Evolutionary conservation across 768 basidiomycete species (phyloP).

Genomic region (Suillus americanus): DNA sequence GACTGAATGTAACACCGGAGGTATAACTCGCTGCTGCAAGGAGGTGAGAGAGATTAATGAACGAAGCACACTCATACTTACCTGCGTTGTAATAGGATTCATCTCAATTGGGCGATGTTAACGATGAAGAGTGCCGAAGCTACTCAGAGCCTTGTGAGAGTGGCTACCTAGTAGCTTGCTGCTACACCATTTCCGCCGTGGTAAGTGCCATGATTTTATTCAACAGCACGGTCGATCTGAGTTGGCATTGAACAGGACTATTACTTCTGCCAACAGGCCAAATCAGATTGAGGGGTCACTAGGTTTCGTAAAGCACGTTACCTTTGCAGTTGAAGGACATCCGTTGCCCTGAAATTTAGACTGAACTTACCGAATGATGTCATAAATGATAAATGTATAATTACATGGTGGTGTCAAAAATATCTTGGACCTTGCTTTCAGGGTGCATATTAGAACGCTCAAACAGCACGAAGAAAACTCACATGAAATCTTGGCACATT

Average conservation of each 20-base stretch:
- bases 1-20: not conserved
- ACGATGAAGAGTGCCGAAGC: not conserved
- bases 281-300: not conserved
- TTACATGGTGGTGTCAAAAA: not conserved
- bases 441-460: not conserved
- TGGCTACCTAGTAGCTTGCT: not conserved
- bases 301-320: not conserved
- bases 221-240: not conserved
- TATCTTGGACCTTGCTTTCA: not conserved
- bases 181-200: not conserved
- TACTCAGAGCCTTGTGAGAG: not conserved
- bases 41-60: not conserved
- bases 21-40: not conserved
- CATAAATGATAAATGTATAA: not conserved
- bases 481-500: not conserved
- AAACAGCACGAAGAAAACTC: not conserved
- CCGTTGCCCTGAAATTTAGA: not conserved
- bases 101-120: not conserved
- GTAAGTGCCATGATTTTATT: not conserved
- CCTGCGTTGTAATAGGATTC: not conserved
- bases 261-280: not conserved
- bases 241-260: not conserved
- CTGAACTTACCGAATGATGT: not conserved
- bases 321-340: not conserved
- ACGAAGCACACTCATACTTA: not conserved